Conservation (phyloP, 2,329 filamentous ascomycete species). For the Phyllosticta citrichinensis region DNA sequence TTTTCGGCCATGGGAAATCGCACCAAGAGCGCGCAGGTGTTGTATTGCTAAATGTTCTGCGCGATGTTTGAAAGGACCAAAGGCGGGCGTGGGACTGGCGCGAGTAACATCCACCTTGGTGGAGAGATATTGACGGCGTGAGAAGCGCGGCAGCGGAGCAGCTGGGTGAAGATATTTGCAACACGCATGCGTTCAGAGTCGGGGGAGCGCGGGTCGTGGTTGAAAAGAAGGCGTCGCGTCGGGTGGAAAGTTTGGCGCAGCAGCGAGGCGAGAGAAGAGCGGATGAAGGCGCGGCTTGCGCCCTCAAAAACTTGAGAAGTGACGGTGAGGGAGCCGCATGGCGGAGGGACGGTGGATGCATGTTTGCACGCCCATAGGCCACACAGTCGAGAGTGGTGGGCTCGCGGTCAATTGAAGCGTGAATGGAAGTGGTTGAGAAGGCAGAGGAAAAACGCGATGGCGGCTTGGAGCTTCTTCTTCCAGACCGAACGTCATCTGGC, state of each 20-base stretch:
- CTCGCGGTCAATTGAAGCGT: neutral
- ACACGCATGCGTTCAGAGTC: neutral
- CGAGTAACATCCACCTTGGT: neutral
- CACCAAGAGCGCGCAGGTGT: constrained; percentile 13
- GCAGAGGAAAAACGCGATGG: constrained; percentile 1
- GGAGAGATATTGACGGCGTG: neutral
- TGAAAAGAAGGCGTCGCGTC: neutral
- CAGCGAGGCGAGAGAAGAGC: neutral
- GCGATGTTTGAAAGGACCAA: neutral
- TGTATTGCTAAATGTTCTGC: constrained; percentile 16
- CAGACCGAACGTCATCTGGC: neutral
- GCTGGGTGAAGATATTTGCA: neutral
- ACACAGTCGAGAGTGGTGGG: neutral
- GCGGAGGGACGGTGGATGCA: constrained; percentile 25
- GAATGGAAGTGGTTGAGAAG: neutral
- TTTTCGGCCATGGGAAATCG: constrained; percentile 20
- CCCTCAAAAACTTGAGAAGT: constrained; percentile 28
- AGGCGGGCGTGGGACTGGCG: neutral
- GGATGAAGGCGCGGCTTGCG: constrained; percentile 16
- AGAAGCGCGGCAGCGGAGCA: neutral
- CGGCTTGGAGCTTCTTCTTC: neutral
- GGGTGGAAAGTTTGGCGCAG: neutral
- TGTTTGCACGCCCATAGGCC: constrained; percentile 10
- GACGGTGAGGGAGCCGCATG: constrained; percentile 25
- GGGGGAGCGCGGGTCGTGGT: neutral